phyloP scores from a whole-genome alignment of 2,329 filamentous ascomycete genomes.

The Xylariaceae sp. region DNA sequence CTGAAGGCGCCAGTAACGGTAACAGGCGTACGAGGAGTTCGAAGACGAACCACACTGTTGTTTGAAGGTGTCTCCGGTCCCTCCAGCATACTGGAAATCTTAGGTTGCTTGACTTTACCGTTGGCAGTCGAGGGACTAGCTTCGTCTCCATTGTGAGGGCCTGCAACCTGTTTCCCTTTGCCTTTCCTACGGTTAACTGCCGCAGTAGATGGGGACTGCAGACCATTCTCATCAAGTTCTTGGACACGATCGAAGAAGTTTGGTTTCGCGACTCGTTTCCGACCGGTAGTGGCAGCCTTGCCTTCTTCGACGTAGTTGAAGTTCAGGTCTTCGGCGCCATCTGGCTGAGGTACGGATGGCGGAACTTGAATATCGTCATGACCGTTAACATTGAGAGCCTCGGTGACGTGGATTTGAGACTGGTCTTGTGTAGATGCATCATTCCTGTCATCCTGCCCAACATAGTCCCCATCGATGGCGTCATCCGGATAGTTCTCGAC shows the following conservation, averaged over 20 bases:
- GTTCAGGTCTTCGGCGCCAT: neutral
- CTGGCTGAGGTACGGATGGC: slow-evolving; percentile 17
- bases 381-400: neutral
- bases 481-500: slow-evolving; percentile 9
- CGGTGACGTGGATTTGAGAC: neutral
- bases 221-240: slow-evolving; percentile 6
- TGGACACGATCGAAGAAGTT: slow-evolving; percentile 23
- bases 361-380: slow-evolving; percentile 16
- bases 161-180: slow-evolving; percentile 4
- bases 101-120: slow-evolving; percentile 15
- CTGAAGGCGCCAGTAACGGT: slow-evolving; percentile 40
- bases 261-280: slow-evolving; percentile 27
- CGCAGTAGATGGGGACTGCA: slow-evolving; percentile 20
- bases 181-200: slow-evolving; percentile 15
- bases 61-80: slow-evolving; percentile 6
- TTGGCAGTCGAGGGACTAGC: slow-evolving; percentile 16
- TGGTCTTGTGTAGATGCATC: neutral
- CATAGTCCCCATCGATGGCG: slow-evolving; percentile 10
- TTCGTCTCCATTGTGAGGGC: neutral
- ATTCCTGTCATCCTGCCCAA: neutral
- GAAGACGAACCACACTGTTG: neutral
- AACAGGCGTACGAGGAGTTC: slow-evolving; percentile 7
- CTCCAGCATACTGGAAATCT: slow-evolving; percentile 22
- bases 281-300: slow-evolving; percentile 17
- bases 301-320: neutral